Evolutionary conservation across 2,329 filamentous ascomycete genomes (phyloP).

Genomic region (Diaporthe sp.): DNA sequence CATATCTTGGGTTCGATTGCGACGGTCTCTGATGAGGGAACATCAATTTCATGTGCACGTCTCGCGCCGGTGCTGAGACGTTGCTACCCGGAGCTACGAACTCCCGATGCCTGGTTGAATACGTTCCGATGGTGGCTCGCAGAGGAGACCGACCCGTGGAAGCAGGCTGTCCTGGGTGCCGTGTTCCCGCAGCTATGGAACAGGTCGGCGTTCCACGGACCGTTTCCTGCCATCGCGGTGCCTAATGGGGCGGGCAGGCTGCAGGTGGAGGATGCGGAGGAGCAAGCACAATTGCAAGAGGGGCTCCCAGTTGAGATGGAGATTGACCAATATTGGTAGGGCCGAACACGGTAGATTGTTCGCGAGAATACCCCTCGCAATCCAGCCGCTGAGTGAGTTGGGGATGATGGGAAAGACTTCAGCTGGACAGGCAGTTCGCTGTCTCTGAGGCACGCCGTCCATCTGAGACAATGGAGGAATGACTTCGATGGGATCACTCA

Average conservation of each 20-base stretch:
- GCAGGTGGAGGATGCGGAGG: too few relatives aligned
- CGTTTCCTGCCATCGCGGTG: background rate
- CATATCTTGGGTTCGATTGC: background rate
- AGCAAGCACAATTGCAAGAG: background rate
- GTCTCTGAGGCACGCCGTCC: background rate
- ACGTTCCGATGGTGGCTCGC: background rate
- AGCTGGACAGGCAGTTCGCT: background rate
- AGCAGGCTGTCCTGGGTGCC: background rate
- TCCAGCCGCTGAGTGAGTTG: background rate
- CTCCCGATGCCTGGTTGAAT: background rate
- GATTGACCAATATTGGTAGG: too few relatives aligned
- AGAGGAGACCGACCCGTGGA: background rate
- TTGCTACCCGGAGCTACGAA: background rate
- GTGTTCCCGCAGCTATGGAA: background rate
- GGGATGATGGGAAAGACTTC: background rate
- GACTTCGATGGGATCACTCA: background rate
- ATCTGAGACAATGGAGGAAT: background rate
- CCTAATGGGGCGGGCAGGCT: background rate
- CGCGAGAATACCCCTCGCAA: background rate
- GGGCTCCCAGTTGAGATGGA: background rate
- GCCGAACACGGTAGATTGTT: too few relatives aligned
- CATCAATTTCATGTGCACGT: rapidly evolving
- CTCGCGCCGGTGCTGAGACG: background rate
- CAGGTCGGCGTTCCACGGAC: background rate
- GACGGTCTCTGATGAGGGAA: background rate